Percentiles rank a stretch among this genome's conserved stretches.
Evolutionary conservation across 768 basidiomycete species (phyloP).

Genomic region (Serendipita indica): DNA sequence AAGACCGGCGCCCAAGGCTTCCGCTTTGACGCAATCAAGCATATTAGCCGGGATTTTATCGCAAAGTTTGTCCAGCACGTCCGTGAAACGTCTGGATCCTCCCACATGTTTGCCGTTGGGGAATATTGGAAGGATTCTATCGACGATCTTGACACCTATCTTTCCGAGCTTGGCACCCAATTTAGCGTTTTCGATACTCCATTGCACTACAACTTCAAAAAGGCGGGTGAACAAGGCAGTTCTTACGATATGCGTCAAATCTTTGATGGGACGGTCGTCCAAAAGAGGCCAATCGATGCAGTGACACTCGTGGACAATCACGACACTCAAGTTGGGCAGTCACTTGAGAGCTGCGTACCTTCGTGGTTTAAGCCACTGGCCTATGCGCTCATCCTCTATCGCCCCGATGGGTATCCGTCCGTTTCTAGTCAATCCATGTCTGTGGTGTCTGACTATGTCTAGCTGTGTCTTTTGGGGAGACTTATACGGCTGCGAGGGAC

Average conservation of each 20-base stretch:
- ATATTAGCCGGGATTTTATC: slow-evolving; percentile 24
- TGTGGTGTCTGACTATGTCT: neutral
- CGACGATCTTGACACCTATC: slow-evolving; percentile 19
- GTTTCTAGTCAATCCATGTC: neutral
- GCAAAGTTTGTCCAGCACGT: slow-evolving; percentile 26
- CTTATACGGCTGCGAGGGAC: slow-evolving; percentile 14
- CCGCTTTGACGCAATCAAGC: slow-evolving; percentile 33
- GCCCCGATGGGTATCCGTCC: slow-evolving; percentile 16
- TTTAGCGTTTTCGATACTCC: slow-evolving; percentile 29
- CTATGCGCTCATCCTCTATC: slow-evolving; percentile 16
- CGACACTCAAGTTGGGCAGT: slow-evolving; percentile 16
- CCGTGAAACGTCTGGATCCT: slow-evolving; percentile 24
- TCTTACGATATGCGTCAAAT: slow-evolving; percentile 25
- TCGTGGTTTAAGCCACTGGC: slow-evolving; percentile 16
- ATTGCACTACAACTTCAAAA: slow-evolving; percentile 26
- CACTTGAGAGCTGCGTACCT: slow-evolving; percentile 15
- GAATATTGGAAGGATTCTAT: slow-evolving; percentile 32
- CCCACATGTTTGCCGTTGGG: slow-evolving; percentile 30
- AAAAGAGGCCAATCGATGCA: slow-evolving; percentile 25
- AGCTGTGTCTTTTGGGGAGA: slow-evolving; percentile 17
- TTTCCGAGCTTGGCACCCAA: slow-evolving; percentile 21
- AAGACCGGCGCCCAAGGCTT: slow-evolving; percentile 27
- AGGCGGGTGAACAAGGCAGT: slow-evolving; percentile 24
- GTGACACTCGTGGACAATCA: slow-evolving; percentile 21
- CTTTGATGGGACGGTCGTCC: slow-evolving; percentile 27